Percentiles rank a stretch among this genome's conserved stretches.
Conservation (phyloP, 306 rosid genomes). For the Elaeagnus macrophylla region DNA sequence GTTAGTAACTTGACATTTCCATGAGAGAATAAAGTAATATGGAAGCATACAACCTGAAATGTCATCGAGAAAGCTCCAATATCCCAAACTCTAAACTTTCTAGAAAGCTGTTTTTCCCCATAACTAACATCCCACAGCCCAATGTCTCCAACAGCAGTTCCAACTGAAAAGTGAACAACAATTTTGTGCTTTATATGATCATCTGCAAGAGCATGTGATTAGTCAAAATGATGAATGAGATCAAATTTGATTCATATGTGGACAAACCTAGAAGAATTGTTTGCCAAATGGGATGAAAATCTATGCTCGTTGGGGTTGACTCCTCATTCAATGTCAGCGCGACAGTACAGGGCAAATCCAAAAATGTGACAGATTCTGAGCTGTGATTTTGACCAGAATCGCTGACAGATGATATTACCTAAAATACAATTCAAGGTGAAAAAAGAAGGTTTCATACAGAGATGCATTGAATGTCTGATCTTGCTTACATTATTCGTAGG, state of each 20-base stretch:
- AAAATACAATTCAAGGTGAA: slow-evolving; percentile 4
- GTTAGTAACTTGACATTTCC: not conserved
- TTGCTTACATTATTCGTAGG: slow-evolving; percentile 18
- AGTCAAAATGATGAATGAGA: no score
- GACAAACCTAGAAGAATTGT: slow-evolving; percentile 72
- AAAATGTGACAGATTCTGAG: slow-evolving; percentile 37
- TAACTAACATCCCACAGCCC: slow-evolving; percentile 79
- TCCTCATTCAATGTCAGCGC: slow-evolving; percentile 52
- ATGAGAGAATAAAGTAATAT: not conserved
- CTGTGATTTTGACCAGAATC: slow-evolving; percentile 44
- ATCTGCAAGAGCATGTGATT: not conserved
- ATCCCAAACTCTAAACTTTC: slow-evolving; percentile 69
- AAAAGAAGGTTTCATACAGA: not conserved
- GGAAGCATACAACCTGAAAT: slow-evolving; percentile 40
- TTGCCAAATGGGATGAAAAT: slow-evolving; percentile 67
- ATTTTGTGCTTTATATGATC: slow-evolving; percentile 6
- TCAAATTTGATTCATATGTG: not conserved
- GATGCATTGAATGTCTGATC: not conserved
- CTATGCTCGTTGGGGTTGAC: slow-evolving; percentile 82
- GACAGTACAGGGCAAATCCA: slow-evolving; percentile 51
- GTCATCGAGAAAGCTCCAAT: slow-evolving; percentile 59
- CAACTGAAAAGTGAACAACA: slow-evolving; percentile 49
- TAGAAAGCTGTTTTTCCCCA: slow-evolving; percentile 41
- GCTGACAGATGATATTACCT: slow-evolving; percentile 58
- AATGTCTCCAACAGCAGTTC: slow-evolving; percentile 67